Evolutionary conservation across 345 rosid genomes (phyloP).

Genomic region (Brassica rapa): DNA sequence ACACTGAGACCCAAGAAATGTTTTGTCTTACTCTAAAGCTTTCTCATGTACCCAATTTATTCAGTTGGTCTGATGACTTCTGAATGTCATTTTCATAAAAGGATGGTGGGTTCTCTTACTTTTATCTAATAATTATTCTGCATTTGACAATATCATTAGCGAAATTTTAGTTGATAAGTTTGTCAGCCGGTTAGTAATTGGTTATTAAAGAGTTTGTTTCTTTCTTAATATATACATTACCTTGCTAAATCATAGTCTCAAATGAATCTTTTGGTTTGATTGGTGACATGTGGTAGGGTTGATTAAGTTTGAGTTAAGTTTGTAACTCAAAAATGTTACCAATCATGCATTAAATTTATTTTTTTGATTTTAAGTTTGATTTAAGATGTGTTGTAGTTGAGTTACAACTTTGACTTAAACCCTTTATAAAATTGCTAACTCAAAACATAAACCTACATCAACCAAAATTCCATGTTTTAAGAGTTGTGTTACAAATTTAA

Average conservation of each 20-base stretch:
- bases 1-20: not conserved
- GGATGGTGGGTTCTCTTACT: not conserved
- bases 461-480: no score
- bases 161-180: not conserved
- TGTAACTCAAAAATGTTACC: no score
- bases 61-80: constrained; percentile 14
- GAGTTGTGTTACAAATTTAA: no score
- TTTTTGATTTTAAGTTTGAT: no score
- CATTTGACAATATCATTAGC: not conserved
- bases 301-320: no score
- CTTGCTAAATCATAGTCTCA: not conserved
- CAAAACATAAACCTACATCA: no score
- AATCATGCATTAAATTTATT: no score
- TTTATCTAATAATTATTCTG: not conserved
- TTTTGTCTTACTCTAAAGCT: constrained; percentile 4
- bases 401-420: no score
- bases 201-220: not conserved
- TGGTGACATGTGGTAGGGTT: no score
- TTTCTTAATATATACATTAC: not conserved
- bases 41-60: constrained; percentile 16
- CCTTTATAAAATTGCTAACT: no score
- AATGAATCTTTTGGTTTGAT: no score
- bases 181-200: not conserved
- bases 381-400: no score
- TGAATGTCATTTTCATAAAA: constrained; percentile 10